Base-by-base conservation (phyloP, 1,284 basidiomycete species). In the Apiotrichum laibachii region DNA sequence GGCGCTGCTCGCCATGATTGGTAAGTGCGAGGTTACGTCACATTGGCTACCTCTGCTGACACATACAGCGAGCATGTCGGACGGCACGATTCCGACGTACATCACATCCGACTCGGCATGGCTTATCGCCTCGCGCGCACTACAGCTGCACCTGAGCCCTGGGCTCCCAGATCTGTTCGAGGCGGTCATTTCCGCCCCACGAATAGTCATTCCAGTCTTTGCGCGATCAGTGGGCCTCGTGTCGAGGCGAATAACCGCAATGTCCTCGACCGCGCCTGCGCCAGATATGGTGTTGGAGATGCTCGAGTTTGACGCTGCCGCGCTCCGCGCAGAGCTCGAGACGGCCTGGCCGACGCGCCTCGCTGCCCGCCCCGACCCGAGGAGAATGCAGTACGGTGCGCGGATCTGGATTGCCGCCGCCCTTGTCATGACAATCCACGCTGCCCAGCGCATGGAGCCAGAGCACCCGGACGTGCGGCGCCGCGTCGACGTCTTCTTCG, bases 291-390 rank as follows among this genome's bases (percentile, higher is more conserved):
- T 57, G 5, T 12, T 26, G 9, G 56, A 57, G 50, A n/a, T 44
- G 50, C 50, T 53, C 46, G 56, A 57, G 37, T 47, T 48, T 39
- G 56, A 57, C 45, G 44, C 39, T 0, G 35, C 50, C 5, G 26
- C 56, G 2, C 56, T 57, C 19, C 56, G 56, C 45, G 26, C 46
- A 50, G 50, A 57, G 50, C 45, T 57, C 26, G 56, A 57, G 50
- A 12, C 33, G 1, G 45, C 46, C 19, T 57, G 56, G 56, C 56
- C 56, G 8, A 37, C 50, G 2, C 56, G 56, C 11, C 46, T 57
- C 15, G 56, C 50, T 5, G 35, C 50, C 2, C 44, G 56, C 19
- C 50, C 42, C 22, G 56, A 57, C 21, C 13, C 50, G 2, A 37
- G 46, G 6, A 19, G 40, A 8, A 21, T 57, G 50, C 50, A 52